Evolutionary conservation across 805 yeast genomes (phyloP), one percentile per base, ranked within the genome.

Genomic region (Hanseniaspora jakobsenii): DNA sequence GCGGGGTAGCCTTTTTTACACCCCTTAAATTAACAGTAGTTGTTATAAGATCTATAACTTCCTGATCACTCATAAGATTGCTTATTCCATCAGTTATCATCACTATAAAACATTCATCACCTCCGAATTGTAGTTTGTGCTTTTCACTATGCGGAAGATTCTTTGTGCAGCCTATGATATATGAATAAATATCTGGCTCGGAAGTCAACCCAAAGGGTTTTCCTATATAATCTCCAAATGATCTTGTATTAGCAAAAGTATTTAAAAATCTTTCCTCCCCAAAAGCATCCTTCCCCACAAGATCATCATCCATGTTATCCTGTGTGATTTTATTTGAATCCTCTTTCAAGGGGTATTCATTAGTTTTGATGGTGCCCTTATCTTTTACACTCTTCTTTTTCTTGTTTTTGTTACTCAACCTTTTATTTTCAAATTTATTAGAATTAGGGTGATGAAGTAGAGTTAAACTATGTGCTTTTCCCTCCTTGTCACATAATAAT

Each of bases 31-130:
- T 67, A 51, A 73, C 71, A 21, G 82, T 75, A n/a, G 77, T 66
- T 65, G 79, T 84, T 10, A 86, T 73, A 18, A 91, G 65, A 61
- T 91, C 98, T 5, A 81, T 84, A 22, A 89, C 69, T 62, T 91
- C 98, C 63, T 91, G 97, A 62, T 89, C 96, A 4, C 82, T 70
- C 43, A 85, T 67, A 51, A 71, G 67, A 52, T 80, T 80, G 1
- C 95, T 76, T 7, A 91, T 80, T 4, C 98, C 98, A 63, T 91
- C 98, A 18, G 84, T 73, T 18, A 84, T 72, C 29, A 91, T 62
- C 2, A 83, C 77, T n/a, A 91, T 52, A 55, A 89, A 91, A 48
- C 86, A 75, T 60, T 86, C 96, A 55, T 81, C 81, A 13, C 95
- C 94, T 2, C 94, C 94, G 47, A 78, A 61, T 48, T 60, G 65